Evolutionary conservation across 2,329 filamentous ascomycete species (phyloP).

Genomic region (Monosporascus cannonballus): DNA sequence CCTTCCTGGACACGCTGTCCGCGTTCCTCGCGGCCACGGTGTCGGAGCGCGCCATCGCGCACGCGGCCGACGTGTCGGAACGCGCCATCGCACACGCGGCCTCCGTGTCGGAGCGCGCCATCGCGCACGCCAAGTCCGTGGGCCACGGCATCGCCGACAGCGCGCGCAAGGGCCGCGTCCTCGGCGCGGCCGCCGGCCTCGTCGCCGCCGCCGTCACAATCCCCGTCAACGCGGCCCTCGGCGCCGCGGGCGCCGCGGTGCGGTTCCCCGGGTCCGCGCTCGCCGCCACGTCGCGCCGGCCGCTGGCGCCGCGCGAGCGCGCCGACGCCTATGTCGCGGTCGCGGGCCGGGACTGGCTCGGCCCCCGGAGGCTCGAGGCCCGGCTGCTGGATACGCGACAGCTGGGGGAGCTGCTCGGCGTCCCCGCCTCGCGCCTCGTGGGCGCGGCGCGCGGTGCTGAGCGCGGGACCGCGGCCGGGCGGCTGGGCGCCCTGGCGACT

Average conservation of each 20-base stretch:
- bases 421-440: conserved; percentile 33
- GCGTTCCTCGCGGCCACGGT: conserved; percentile 41
- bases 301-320: conserved; percentile 34
- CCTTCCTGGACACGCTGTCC: conserved; percentile 32
- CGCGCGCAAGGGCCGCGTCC: conserved; percentile 32
- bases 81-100: conserved; percentile 38
- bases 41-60: conserved; percentile 35
- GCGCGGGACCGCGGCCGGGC: conserved; percentile 7
- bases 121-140: conserved; percentile 28
- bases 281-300: conserved; percentile 29
- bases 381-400: conserved; percentile 27
- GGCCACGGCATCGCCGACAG: conserved; percentile 29
- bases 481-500: conserved; percentile 10
- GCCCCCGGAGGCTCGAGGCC: conserved; percentile 31
- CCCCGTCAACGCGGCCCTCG: conserved; percentile 31
- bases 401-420: conserved; percentile 9
- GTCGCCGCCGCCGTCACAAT: conserved; percentile 33
- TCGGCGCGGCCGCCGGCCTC: conserved; percentile 31
- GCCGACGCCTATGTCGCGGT: conserved; percentile 35
- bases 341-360: conserved; percentile 38
- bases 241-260: conserved; percentile 28
- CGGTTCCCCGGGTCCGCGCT: conserved; percentile 29
- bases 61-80: conserved; percentile 37
- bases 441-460: conserved; percentile 26
- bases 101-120: conserved; percentile 25